phyloP scores from a whole-genome alignment of 495 filamentous ascomycete genomes.

The Xylaria curta region DNA sequence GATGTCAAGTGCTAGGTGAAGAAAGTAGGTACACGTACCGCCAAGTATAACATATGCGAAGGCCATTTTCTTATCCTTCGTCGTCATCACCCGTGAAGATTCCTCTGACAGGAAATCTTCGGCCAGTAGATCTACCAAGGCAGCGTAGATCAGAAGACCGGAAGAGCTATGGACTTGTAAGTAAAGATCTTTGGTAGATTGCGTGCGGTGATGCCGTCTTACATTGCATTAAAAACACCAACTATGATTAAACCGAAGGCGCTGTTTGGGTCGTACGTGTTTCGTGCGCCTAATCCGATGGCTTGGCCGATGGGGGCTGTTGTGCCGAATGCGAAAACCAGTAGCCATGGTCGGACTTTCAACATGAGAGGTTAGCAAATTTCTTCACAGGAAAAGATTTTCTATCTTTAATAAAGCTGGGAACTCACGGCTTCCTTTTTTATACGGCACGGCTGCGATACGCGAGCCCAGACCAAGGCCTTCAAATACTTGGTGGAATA shows the following conservation, averaged over 20 bases:
- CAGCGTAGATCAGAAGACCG: constrained; percentile 66
- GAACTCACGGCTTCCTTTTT: constrained; percentile 44
- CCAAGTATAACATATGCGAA: constrained; percentile 52
- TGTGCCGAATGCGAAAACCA: constrained; percentile 66
- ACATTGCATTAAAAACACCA: constrained; percentile 73
- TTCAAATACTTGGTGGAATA: constrained; percentile 76
- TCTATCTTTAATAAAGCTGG: no score
- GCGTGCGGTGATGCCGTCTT: constrained; percentile 28
- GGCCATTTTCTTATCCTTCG: constrained; percentile 50
- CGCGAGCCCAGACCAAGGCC: constrained; percentile 71
- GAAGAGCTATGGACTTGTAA: constrained; percentile 48
- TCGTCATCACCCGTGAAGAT: constrained; percentile 48
- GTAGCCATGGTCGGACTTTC: constrained; percentile 61
- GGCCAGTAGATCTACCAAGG: constrained; percentile 66
- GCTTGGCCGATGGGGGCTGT: constrained; percentile 67
- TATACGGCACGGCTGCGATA: constrained; percentile 62
- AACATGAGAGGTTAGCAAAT: not conserved
- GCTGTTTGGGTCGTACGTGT: constrained; percentile 67
- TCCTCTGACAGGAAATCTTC: constrained; percentile 70
- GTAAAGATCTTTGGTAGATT: constrained; percentile 11
- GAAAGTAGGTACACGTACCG: constrained; percentile 37
- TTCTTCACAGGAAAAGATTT: no score
- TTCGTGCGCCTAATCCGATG: constrained; percentile 61
- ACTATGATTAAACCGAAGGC: constrained; percentile 70
- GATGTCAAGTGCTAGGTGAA: not conserved